Base-by-base conservation (phyloP, 2,329 filamentous ascomycete genomes). In the Incumbomyces delicatus region DNA sequence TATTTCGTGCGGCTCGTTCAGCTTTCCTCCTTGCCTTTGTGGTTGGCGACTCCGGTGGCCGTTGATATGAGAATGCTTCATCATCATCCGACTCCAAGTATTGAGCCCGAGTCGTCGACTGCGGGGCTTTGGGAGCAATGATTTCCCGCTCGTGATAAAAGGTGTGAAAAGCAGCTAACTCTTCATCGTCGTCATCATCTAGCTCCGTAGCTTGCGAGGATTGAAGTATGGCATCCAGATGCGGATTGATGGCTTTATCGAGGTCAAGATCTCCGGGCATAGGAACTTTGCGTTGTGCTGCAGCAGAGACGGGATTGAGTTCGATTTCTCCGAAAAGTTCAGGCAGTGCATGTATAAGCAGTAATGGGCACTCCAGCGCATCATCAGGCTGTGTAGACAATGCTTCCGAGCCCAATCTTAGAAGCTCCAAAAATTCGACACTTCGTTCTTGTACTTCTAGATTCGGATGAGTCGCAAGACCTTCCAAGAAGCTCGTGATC, bases 381-480 rank as follows among this genome's bases (percentile, higher is more conserved):
- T 58, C 50, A 12, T 56, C 50, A 33, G 59, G 55, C 14, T 35
- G 30, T 3, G 63, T 58, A 3, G 58, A 61, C 31, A 72, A 53
- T 34, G 90, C 88, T 67, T 98, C 92, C 1, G 81, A 80, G 2
- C 87, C 87, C 37, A 98, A 73, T 49, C 87, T 87, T 58, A 96
- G 78, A 11, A 96, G 73, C 61, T 98, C 92, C 0, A 88, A 76
- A 57, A 95, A 94, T 61, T 95, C 89, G 1, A 95, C 89, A 2
- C 89, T 84, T 47, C 92, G 80, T 64, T 96, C 92, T 66, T 98
- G 92, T 2, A 98, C 88, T 61, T 98, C 92, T 1, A 98, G 73
- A 57, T 81, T 87, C 0, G 90, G 89, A 62, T 96, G 87, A 34
- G 82, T 73, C 0, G 81, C 80, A 13, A 96, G 66, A 1, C 81